A percentile compares a stretch with the other conserved stretches of the same genome.
Conservation (phyloP, 495 filamentous ascomycete genomes). For the Neurospora sp. region DNA sequence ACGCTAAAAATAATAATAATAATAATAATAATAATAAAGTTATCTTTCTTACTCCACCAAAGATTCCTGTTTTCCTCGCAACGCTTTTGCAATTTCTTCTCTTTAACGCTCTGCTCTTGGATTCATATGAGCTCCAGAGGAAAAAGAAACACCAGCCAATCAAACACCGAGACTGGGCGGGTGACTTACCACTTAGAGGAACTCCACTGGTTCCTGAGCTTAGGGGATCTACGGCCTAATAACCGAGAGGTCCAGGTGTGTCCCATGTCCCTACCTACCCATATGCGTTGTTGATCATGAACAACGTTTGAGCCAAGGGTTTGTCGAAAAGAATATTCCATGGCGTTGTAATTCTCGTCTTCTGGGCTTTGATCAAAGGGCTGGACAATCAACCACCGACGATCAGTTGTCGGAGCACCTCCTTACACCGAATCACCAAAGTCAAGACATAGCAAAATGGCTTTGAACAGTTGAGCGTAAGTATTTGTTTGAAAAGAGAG, state of each 20-base stretch:
- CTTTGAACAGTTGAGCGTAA: neutral
- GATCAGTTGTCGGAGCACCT: neutral
- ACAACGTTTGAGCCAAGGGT: neutral
- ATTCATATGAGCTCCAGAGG: neutral
- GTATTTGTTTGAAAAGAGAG: neutral
- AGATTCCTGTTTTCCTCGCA: neutral
- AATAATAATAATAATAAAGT: too few species aligned
- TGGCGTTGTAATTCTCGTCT: neutral
- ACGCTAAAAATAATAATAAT: too few species aligned
- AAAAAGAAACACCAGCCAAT: neutral
- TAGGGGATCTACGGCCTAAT: neutral
- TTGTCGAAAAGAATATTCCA: neutral
- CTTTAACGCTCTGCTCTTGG: neutral
- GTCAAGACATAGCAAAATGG: neutral
- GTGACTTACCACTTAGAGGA: neutral
- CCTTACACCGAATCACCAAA: neutral
- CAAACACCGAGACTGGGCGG: neutral
- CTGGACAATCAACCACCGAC: neutral
- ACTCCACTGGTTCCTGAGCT: neutral
- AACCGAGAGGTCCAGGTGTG: neutral
- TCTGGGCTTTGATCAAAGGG: neutral
- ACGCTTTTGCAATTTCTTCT: neutral
- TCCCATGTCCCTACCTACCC: neutral
- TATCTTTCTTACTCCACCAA: neutral
- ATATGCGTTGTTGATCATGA: neutral